Base-by-base conservation (phyloP, 495 filamentous ascomycete species). In the Lineolata rhizophorae region DNA sequence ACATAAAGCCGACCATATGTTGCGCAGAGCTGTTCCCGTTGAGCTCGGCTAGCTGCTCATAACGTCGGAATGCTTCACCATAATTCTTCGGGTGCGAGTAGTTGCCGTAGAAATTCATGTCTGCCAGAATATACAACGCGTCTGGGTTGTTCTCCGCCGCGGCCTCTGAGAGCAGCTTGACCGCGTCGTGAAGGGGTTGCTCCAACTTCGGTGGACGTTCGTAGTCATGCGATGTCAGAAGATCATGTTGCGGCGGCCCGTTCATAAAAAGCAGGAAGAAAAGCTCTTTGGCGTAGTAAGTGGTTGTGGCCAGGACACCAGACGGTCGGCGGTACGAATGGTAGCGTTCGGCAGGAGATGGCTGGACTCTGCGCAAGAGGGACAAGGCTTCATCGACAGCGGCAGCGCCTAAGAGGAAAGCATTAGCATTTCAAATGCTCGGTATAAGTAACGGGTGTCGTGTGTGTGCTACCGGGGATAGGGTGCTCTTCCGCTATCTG, bases 21-120 rank as follows among this genome's bases (percentile, higher is more conserved):
- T 91, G 81, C 0, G 90, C 87, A 14, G 90, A 82, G 44, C 62
- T 72, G 49, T 99, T 95, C 16, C 85, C 90, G 33, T 72, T 67
- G 36, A 74, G 46, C 25, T 63, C 62, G 1, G 90, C 81, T 4
- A 95, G 62, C 31, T 70, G 58, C 35, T 76, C 61, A 45, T 94
- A 99, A 53, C 76, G 65, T 31, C 64, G 53, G 48, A 94, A 93
- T 0, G 90, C 81, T 31, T 72, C 64, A 30, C 59, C 60, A 51
- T 93, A 84, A 48, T 93, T 70, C 34, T 72, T 64, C 2, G 87
- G 84, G 49, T 94, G 65, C 4, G 81, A 72, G 53, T 68, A 95
- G 51, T 94, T 93, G 50, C 87, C 90, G 48, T 87, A 81, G 52
- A 94, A 93, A 50, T 83, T 93, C 70, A 95, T 76, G 52, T 95